phyloP scores from a whole-genome alignment of 495 filamentous ascomycete genomes.

The Aspergillus sclerotiicarbonarius region DNA sequence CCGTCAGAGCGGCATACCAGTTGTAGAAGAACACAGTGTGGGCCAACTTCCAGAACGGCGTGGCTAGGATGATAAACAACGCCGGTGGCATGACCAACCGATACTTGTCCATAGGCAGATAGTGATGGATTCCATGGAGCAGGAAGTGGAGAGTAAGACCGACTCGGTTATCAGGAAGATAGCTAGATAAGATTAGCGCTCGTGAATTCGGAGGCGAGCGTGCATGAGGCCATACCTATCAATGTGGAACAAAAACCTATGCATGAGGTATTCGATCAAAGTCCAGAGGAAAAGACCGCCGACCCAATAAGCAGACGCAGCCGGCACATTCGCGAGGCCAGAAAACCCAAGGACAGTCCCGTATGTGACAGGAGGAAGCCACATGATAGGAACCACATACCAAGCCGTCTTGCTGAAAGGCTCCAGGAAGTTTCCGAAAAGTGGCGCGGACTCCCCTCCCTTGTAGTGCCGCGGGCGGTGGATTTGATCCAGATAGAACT shows the following conservation, averaged over 20 bases:
- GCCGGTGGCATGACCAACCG: constrained; percentile 96
- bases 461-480: constrained; percentile 94
- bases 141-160: constrained; percentile 87
- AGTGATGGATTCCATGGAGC: constrained; percentile 97
- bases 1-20: constrained; percentile 73
- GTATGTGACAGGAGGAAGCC: constrained; percentile 80
- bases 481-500: constrained; percentile 94
- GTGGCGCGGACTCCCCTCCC: constrained; percentile 83
- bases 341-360: constrained; percentile 65
- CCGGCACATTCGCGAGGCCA: constrained; percentile 48
- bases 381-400: constrained; percentile 82
- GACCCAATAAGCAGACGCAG: constrained; percentile 55
- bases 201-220: background rate
- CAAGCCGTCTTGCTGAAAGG: constrained; percentile 90
- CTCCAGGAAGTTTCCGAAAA: constrained; percentile 98
- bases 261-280: constrained; percentile 84
- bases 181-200: constrained; percentile 44
- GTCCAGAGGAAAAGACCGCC: constrained; percentile 78
- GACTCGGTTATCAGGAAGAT: constrained; percentile 89
- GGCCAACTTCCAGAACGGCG: constrained; percentile 91
- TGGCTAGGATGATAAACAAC: constrained; percentile 79
- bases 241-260: constrained; percentile 91
- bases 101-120: constrained; percentile 96
- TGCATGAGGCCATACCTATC: constrained; percentile 63
- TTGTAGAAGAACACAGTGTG: constrained; percentile 81